A percentile compares a stretch with the other conserved stretches of the same genome.
phyloP scores from a whole-genome alignment of 331 rosid genomes.

The Spiraea crenata region DNA sequence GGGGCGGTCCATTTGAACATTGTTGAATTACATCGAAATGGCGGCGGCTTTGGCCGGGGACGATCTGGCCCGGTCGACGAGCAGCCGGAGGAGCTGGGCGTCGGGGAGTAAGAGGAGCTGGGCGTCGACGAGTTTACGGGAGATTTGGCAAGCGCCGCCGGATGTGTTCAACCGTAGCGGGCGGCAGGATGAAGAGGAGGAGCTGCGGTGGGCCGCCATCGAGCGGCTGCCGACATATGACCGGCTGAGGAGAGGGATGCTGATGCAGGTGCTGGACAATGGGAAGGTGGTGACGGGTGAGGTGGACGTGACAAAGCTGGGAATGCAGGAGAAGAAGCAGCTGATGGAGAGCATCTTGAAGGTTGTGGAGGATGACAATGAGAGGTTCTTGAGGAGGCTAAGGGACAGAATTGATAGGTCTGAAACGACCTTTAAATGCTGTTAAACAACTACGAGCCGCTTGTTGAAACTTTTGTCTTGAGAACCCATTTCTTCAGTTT shows the following conservation, averaged over 20 bases:
- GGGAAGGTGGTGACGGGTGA: conserved; percentile 53
- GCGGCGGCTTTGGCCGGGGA: conserved; percentile 51
- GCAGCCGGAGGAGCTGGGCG: conserved; percentile 51
- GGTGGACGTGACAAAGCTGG: conserved; percentile 59
- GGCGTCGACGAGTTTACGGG: conserved; percentile 56
- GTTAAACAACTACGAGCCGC: too few species aligned
- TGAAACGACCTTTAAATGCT: background rate
- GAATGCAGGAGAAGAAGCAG: conserved; percentile 48
- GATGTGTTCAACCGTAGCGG: conserved; percentile 58
- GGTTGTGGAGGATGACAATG: conserved; percentile 65
- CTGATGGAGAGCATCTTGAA: conserved; percentile 56
- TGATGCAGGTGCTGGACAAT: conserved; percentile 56
- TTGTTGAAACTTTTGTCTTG: background rate
- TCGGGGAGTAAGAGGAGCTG: conserved; percentile 41
- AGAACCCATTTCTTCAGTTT: background rate
- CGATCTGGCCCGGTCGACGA: conserved; percentile 45
- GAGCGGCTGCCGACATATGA: conserved; percentile 73
- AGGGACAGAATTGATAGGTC: conserved; percentile 50
- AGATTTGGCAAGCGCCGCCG: conserved; percentile 50
- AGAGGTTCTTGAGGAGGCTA: conserved; percentile 47
- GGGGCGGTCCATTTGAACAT: background rate
- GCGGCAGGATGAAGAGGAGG: conserved; percentile 54
- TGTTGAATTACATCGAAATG: conserved; percentile 23
- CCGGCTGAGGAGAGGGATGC: conserved; percentile 56
- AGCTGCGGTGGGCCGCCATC: conserved; percentile 74